Evolutionary conservation across 2,329 filamentous ascomycete genomes (phyloP).

Genomic region (Pseudopyrenochaeta lycopersici): DNA sequence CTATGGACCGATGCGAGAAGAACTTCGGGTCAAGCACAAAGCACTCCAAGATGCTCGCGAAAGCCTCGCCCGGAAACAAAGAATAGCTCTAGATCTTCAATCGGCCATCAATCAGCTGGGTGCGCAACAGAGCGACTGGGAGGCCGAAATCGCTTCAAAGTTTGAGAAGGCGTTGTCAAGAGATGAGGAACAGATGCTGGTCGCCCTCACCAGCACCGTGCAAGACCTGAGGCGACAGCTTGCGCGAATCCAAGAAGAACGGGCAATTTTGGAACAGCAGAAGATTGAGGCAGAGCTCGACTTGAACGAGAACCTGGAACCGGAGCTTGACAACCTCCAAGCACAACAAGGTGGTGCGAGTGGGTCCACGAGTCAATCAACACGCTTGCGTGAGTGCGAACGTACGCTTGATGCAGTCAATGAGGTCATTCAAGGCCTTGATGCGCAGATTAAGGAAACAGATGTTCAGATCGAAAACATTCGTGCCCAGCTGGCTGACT

Average conservation of each 20-base stretch:
- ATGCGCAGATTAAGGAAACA: conserved; percentile 75
- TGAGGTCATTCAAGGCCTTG: conserved; percentile 72
- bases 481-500: conserved; percentile 62
- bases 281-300: conserved; percentile 89
- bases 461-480: conserved; percentile 74
- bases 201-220: conserved; percentile 72
- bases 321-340: conserved; percentile 82
- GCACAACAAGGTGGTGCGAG: conserved; percentile 54
- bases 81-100: conserved; percentile 73
- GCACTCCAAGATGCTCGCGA: conserved; percentile 77
- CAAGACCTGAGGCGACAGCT: conserved; percentile 80
- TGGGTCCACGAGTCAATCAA: conserved; percentile 61
- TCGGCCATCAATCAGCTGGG: conserved; percentile 65
- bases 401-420: conserved; percentile 82
- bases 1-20: conserved; percentile 80
- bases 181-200: conserved; percentile 83
- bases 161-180: conserved; percentile 90
- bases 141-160: conserved; percentile 81
- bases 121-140: conserved; percentile 77
- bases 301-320: conserved; percentile 85
- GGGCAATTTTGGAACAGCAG: conserved; percentile 78
- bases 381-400: conserved; percentile 78
- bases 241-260: conserved; percentile 75
- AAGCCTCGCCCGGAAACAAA: conserved; percentile 76
- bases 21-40: conserved; percentile 77